Conservation (phyloP, 2,329 filamentous ascomycete genomes). For the Neonectria magnoliae region DNA sequence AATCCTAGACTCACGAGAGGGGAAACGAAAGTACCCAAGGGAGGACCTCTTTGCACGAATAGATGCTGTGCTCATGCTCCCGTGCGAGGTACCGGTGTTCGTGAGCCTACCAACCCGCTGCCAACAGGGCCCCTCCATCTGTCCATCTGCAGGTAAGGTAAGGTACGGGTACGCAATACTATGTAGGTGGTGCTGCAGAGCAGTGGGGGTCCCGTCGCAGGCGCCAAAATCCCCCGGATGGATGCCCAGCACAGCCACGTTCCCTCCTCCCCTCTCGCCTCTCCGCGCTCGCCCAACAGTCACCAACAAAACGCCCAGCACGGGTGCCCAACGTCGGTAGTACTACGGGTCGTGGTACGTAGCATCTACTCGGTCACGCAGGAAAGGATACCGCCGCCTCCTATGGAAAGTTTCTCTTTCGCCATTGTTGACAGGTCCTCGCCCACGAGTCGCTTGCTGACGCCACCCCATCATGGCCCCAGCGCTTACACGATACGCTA, state of each 20-base stretch:
- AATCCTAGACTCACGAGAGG: too few species aligned
- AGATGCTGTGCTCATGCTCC: too few species aligned
- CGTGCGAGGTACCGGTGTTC: background rate
- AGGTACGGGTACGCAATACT: too few species aligned
- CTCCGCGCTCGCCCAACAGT: background rate
- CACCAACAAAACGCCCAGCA: conserved; percentile 7
- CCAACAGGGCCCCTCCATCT: background rate
- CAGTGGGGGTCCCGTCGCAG: background rate
- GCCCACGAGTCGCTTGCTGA: conserved; percentile 14
- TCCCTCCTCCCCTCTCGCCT: background rate
- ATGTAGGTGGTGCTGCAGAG: background rate
- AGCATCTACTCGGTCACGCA: too few species aligned
- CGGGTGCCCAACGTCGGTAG: background rate
- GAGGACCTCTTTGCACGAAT: too few species aligned
- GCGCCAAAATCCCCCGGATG: background rate
- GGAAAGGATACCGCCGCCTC: background rate
- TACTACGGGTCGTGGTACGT: too few species aligned
- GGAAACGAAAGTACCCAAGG: background rate
- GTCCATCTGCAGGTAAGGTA: too few species aligned
- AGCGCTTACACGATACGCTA: conserved; percentile 8
- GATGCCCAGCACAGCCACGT: background rate
- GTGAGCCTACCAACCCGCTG: background rate
- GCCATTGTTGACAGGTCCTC: background rate
- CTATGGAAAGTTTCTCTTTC: too few species aligned
- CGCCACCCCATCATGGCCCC: conserved; percentile 19